Base-by-base conservation (phyloP, 2,329 filamentous ascomycete species). In the Hypoxylon sp. region DNA sequence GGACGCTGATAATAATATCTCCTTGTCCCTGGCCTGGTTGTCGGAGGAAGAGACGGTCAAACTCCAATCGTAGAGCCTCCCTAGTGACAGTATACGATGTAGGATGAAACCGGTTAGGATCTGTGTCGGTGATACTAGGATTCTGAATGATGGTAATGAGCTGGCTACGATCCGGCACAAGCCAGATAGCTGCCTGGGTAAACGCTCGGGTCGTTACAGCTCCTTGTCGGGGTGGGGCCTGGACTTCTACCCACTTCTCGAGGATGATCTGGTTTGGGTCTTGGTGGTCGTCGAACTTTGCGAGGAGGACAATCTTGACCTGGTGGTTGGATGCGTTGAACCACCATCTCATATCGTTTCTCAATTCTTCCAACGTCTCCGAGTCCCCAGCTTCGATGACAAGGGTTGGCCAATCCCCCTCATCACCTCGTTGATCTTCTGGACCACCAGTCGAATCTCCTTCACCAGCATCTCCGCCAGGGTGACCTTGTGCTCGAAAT, bases 301-400 rank as follows among this genome's bases (percentile, higher is more conserved):
- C 59, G 25, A 61, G 50, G 32, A 61, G 21, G n/a, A 55, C 51
- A 52, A 61, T 45, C n/a, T 55, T 55, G 34, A 61, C 59, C 3
- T 55, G 27, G 30, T 61, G 59, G n/a, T 55, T 29, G 6, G 59
- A 61, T 39, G 43, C 16, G 7, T 50, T 19, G 29, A 61, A 55
- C 51, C 51, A 61, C 59, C 41, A 55, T 16, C 37, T 16, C 43
- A 55, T 61, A 27, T 55, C 58, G 23, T 19, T 9, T 16, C 23
- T 41, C 55, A 61, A 23, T 14, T 29, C 19, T n/a, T 5, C 21
- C 25, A 61, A 50, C 6, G 58, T 30, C 41, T 61, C 41, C 19
- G 48, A 54, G 41, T 39, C 25, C 29, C 58, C 58, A 55, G 59
- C 51, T 25, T 61, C 43, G 43, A 61, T 61, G 21, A 50, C 51